phyloP scores from a whole-genome alignment of 176 grass and related monocot genomes.

The Ensete ventricosum region DNA sequence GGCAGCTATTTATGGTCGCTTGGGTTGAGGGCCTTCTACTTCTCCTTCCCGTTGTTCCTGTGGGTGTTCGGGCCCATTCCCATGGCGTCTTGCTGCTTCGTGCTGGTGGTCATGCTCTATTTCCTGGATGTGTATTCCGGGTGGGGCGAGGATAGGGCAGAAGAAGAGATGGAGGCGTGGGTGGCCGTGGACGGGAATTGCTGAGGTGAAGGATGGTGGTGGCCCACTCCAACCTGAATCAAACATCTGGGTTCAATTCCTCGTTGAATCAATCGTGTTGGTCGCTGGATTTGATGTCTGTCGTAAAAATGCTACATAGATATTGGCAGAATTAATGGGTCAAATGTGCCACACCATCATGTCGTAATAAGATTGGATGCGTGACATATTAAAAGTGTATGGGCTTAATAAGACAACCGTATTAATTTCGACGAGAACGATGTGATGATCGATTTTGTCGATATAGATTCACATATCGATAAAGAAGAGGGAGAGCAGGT shows the following conservation, averaged over 20 bases:
- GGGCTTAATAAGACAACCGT: too few species aligned
- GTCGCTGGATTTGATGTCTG: background rate
- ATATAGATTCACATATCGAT: too few species aligned
- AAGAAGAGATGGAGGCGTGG: background rate
- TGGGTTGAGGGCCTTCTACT: conserved; percentile 44
- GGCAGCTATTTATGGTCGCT: conserved; percentile 67
- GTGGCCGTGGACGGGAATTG: background rate
- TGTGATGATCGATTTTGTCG: too few species aligned
- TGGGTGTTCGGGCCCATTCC: conserved; percentile 55
- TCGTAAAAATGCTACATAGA: background rate
- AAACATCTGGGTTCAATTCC: background rate
- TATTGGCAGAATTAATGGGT: background rate
- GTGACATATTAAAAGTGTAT: too few species aligned
- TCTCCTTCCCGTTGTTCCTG: conserved; percentile 60
- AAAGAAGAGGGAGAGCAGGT: accelerated
- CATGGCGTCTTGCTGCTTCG: conserved; percentile 29
- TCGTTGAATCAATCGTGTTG: conserved; percentile 1
- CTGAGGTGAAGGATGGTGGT: background rate
- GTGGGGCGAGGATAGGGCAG: background rate
- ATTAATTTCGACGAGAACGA: too few species aligned
- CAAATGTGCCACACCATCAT: too few species aligned
- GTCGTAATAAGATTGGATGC: too few species aligned
- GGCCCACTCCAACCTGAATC: background rate
- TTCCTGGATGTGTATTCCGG: conserved; percentile 39
- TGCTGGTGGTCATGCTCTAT: conserved; percentile 32